These are phyloP conservation scores for Syzygium oleosum DNA, from an alignment of 345 rosid species.

Conservation along the genomic window DNA sequence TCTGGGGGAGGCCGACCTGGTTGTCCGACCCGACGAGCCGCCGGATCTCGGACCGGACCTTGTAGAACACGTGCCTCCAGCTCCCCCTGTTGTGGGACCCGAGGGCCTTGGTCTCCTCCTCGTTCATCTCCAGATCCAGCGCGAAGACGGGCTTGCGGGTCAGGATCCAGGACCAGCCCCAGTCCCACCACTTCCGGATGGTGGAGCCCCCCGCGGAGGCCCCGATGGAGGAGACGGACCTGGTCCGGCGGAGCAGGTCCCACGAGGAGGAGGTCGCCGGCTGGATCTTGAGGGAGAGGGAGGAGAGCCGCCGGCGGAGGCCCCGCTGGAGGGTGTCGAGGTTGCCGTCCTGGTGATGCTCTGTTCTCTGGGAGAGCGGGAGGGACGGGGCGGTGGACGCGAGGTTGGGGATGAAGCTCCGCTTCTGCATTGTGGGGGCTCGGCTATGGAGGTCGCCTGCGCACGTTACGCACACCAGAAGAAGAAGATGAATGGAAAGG, in stretches of 20 bases:
- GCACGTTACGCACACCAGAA: not conserved
- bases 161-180: constrained; percentile 85
- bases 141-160: constrained; percentile 64
- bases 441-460: not conserved
- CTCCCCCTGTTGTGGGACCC: constrained; percentile 68
- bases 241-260: constrained; percentile 44
- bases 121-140: constrained; percentile 76
- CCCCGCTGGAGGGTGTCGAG: constrained; percentile 9
- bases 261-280: constrained; percentile 28
- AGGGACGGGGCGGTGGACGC: constrained; percentile 16
- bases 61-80: constrained; percentile 72
- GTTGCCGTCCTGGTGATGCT: not conserved
- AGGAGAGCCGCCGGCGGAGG: constrained; percentile 69
- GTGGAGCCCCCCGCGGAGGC: constrained; percentile 48
- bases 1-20: constrained; percentile 49
- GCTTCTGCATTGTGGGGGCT: not conserved
- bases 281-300: constrained; percentile 51
- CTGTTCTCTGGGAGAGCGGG: constrained; percentile 35
- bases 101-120: constrained; percentile 51
- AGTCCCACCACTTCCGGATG: constrained; percentile 73
- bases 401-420: constrained; percentile 3
- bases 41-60: constrained; percentile 52
- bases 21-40: constrained; percentile 39
- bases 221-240: constrained; percentile 60
- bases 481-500: not conserved